Conservation (phyloP, 768 basidiomycete genomes). For the Tylopilus balloui region DNA sequence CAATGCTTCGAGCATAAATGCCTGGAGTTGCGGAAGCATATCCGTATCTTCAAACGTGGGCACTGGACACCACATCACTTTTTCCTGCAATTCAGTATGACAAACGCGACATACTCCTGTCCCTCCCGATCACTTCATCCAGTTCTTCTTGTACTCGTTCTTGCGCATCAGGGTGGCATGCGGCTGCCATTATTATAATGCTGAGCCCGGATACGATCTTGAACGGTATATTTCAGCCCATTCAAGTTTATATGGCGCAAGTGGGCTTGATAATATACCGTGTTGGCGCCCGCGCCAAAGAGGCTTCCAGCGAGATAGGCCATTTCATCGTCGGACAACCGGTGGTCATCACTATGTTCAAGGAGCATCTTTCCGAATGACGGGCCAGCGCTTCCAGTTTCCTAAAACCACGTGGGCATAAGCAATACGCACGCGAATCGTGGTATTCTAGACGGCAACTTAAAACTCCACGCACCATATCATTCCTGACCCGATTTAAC, state of each 20-base stretch:
- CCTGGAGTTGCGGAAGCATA: constrained; percentile 30
- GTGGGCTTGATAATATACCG: constrained; percentile 23
- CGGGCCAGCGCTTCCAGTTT: constrained; percentile 1
- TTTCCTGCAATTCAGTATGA: background rate
- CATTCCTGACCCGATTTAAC: constrained; percentile 18
- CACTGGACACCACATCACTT: constrained; percentile 14
- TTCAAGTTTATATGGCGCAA: background rate
- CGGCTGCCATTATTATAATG: constrained; percentile 44
- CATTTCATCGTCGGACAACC: constrained; percentile 47
- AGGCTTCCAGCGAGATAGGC: constrained; percentile 57
- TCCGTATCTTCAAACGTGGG: constrained; percentile 34
- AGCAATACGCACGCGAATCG: background rate
- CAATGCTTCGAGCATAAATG: constrained; percentile 33
- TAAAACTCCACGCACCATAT: constrained; percentile 1
- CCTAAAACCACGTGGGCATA: constrained; percentile 1
- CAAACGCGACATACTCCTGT: constrained; percentile 9
- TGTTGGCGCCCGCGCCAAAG: constrained; percentile 59
- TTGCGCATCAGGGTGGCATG: constrained; percentile 47
- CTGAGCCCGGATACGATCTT: constrained; percentile 48
- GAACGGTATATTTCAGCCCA: background rate
- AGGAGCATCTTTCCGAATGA: constrained; percentile 51
- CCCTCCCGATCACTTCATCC: constrained; percentile 44
- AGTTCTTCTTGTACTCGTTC: constrained; percentile 46
- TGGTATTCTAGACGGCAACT: background rate
- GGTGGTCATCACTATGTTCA: constrained; percentile 44